These are phyloP conservation scores for Pythium sukuiense DNA, from an alignment of 352 stramenopile genomes.

Conservation along the genomic window DNA sequence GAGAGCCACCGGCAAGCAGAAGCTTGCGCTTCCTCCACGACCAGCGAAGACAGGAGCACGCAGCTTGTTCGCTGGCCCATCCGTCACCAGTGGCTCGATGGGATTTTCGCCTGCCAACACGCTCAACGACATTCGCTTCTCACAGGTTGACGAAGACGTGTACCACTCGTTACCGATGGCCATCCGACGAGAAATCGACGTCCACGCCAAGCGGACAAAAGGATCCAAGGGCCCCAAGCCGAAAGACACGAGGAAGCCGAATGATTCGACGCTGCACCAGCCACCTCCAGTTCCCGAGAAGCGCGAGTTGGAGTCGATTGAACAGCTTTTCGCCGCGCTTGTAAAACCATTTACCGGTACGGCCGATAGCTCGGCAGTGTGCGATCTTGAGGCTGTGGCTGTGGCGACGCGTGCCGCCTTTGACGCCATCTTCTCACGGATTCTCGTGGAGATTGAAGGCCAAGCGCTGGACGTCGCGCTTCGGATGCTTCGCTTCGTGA, in stretches of 20 bases:
- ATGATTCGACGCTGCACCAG: not conserved
- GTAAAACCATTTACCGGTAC: slow-evolving; percentile 9
- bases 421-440: slow-evolving; percentile 73
- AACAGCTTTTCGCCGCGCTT: slow-evolving; percentile 47
- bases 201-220: slow-evolving; percentile 52
- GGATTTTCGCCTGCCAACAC: slow-evolving; percentile 23
- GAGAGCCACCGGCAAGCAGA: slow-evolving; percentile 27
- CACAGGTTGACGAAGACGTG: slow-evolving; percentile 77
- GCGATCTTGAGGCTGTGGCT: not conserved
- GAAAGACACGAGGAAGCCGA: not conserved
- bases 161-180: slow-evolving; percentile 66
- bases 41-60: not conserved
- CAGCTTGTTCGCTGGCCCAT: not conserved
- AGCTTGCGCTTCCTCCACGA: slow-evolving; percentile 1
- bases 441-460: slow-evolving; percentile 70
- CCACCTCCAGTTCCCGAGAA: not conserved
- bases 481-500: slow-evolving; percentile 71
- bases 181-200: slow-evolving; percentile 72
- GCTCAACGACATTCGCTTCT: slow-evolving; percentile 72
- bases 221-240: slow-evolving; percentile 1
- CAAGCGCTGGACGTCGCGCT: slow-evolving; percentile 52
- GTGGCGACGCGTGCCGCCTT: slow-evolving; percentile 32
- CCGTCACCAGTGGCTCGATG: not conserved
- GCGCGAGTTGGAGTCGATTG: slow-evolving; percentile 42
- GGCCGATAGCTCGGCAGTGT: slow-evolving; percentile 1